A percentile compares a stretch with the other conserved stretches of the same genome.
These are phyloP conservation scores for Phellopilus nigrolimitatus DNA, from an alignment of 1,284 basidiomycete genomes.

Conservation along the genomic window DNA sequence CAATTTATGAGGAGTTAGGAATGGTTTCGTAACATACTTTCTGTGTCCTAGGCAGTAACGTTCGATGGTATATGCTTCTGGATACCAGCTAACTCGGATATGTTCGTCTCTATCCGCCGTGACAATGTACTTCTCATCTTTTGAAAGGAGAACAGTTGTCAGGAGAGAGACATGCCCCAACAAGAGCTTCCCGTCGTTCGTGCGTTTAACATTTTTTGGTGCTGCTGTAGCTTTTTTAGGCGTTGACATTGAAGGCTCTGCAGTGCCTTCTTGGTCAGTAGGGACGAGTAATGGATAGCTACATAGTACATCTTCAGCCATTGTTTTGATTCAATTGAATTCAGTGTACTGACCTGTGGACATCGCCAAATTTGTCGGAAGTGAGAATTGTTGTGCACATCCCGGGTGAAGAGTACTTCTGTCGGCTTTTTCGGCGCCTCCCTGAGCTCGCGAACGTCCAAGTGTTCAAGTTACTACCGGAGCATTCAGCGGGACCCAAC, in stretches of 20 bases:
- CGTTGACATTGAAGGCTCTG: neutral
- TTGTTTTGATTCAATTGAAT: neutral
- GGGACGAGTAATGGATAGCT: constrained; percentile 46
- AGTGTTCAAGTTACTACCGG: neutral
- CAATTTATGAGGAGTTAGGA: neutral
- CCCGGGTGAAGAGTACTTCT: constrained; percentile 50
- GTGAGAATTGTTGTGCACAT: constrained; percentile 59
- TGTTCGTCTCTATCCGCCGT: constrained; percentile 92
- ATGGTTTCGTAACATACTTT: constrained; percentile 48
- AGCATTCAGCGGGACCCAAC: neutral
- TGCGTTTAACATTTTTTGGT: constrained; percentile 20
- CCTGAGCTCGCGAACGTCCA: constrained; percentile 35
- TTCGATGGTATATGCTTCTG: constrained; percentile 79
- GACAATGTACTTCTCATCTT: constrained; percentile 69
- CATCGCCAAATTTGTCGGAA: constrained; percentile 85
- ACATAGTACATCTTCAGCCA: neutral
- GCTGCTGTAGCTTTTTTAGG: constrained; percentile 16
- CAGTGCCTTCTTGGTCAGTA: neutral
- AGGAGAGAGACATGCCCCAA: constrained; percentile 86
- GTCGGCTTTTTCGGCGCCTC: constrained; percentile 77
- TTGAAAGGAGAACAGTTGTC: constrained; percentile 63
- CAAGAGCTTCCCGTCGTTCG: constrained; percentile 61
- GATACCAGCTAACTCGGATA: constrained; percentile 86
- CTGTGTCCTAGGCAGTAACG: constrained; percentile 80
- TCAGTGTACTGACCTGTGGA: constrained; percentile 53